Conservation (phyloP, 495 filamentous ascomycete genomes). For the Neurospora sp. region DNA sequence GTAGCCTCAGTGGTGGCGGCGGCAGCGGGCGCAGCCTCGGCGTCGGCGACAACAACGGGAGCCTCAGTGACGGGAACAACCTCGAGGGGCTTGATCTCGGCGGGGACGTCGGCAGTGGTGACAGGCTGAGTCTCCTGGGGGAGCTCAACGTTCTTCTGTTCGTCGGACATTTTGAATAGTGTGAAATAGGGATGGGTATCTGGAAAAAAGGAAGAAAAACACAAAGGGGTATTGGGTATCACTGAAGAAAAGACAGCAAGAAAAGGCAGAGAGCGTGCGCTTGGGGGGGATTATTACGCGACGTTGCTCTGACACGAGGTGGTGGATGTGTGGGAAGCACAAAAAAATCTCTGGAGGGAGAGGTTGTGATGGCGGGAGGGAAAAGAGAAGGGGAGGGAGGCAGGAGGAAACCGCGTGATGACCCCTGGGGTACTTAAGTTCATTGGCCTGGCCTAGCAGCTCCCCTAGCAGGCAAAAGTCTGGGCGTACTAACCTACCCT, state of each 20-base stretch:
- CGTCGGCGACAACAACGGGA: slow-evolving; percentile 22
- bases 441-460: neutral
- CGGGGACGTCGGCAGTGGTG: slow-evolving; percentile 35
- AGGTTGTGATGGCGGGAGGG: slow-evolving; percentile 22
- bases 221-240: slow-evolving; percentile 41
- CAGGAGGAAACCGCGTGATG: slow-evolving; percentile 12
- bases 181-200: slow-evolving; percentile 25
- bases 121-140: slow-evolving; percentile 26
- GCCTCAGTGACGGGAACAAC: slow-evolving; percentile 26
- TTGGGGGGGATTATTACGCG: slow-evolving; percentile 16
- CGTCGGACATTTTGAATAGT: slow-evolving; percentile 37
- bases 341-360: slow-evolving; percentile 19
- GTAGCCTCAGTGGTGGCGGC: slow-evolving; percentile 42
- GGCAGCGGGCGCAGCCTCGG: slow-evolving; percentile 26
- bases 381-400: slow-evolving; percentile 3
- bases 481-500: neutral
- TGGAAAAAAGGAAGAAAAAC: slow-evolving; percentile 30
- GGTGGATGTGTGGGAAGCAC: slow-evolving; percentile 16
- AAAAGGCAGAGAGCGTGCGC: slow-evolving; percentile 21
- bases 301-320: slow-evolving; percentile 15
- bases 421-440: slow-evolving; percentile 14
- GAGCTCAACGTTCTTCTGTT: slow-evolving; percentile 36
- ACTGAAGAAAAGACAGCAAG: slow-evolving; percentile 33
- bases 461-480: neutral
- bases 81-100: slow-evolving; percentile 33